Conservation (phyloP, 495 filamentous ascomycete genomes). For the Wilcoxina mikolae region DNA sequence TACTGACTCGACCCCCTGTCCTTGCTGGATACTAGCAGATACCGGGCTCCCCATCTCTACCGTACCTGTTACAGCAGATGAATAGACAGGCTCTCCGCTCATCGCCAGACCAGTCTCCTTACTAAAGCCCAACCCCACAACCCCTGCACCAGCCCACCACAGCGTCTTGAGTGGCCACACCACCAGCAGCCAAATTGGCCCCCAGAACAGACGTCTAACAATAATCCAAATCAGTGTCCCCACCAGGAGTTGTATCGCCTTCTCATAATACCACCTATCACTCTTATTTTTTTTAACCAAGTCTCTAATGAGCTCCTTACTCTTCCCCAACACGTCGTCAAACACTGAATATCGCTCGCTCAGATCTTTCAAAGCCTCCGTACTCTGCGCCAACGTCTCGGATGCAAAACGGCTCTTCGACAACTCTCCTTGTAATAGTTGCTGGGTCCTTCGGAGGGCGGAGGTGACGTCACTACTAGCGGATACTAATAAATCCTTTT, state of each 20-base stretch:
- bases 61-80: no score
- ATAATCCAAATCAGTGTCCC: constrained; percentile 71
- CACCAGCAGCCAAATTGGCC: constrained; percentile 76
- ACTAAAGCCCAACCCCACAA: constrained; percentile 29
- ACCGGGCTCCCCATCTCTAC: no score
- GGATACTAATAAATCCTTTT: constrained; percentile 52
- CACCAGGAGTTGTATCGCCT: constrained; percentile 64
- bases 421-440: constrained; percentile 67
- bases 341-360: constrained; percentile 64
- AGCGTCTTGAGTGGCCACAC: constrained; percentile 62
- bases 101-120: constrained; percentile 7
- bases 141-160: constrained; percentile 34
- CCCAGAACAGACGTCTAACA: constrained; percentile 69
- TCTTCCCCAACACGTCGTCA: constrained; percentile 57
- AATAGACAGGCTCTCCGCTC: no score
- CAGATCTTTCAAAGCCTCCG: constrained; percentile 63
- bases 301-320: constrained; percentile 58
- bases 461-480: constrained; percentile 73
- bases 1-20: no score
- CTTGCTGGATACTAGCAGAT: no score
- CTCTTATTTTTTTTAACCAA: constrained; percentile 77
- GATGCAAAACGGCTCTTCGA: constrained; percentile 73
- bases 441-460: constrained; percentile 69
- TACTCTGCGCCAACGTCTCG: constrained; percentile 68
- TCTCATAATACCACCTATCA: constrained; percentile 92